These are phyloP conservation scores for Phytophthora vignae DNA, from an alignment of 352 stramenopile genomes.

Conservation along the genomic window DNA sequence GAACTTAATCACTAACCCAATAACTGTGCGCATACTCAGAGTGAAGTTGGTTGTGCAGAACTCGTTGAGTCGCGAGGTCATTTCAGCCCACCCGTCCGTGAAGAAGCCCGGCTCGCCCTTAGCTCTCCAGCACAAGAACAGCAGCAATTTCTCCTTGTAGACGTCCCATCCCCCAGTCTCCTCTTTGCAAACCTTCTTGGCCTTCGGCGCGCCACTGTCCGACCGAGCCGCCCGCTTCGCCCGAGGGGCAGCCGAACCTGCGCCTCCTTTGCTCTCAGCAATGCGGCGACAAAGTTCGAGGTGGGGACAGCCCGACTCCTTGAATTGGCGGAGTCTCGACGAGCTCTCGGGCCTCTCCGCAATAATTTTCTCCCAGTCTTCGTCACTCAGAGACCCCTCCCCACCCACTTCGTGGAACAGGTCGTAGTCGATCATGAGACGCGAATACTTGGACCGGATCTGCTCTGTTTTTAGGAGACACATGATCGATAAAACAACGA, in stretches of 20 bases:
- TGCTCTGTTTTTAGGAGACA: conserved; percentile 32
- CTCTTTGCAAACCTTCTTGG: conserved; percentile 26
- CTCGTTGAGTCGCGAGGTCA: conserved; percentile 39
- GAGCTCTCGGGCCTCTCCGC: conserved; percentile 20
- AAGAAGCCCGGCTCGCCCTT: conserved; percentile 29
- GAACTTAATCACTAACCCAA: neutral
- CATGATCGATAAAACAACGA: neutral
- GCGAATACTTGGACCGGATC: conserved; percentile 47
- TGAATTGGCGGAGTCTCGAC: conserved; percentile 40
- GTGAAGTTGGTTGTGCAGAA: conserved; percentile 30
- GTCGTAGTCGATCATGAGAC: conserved; percentile 45
- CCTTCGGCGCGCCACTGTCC: neutral
- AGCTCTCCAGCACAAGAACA: conserved; percentile 44
- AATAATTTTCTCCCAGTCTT: conserved; percentile 38
- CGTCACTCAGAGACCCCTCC: conserved; percentile 13
- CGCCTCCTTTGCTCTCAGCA: conserved; percentile 20
- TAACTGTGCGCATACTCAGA: conserved; percentile 22
- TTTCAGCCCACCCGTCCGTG: conserved; percentile 35
- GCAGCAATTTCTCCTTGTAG: conserved; percentile 36
- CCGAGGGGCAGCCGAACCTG: neutral
- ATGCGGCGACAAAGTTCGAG: conserved; percentile 38
- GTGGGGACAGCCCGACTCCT: conserved; percentile 36
- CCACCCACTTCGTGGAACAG: conserved; percentile 32
- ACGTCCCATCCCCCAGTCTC: conserved; percentile 8
- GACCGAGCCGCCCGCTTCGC: conserved; percentile 16